Evolutionary conservation across 495 filamentous ascomycete genomes (phyloP).

Genomic region (Neurospora sublineolata): DNA sequence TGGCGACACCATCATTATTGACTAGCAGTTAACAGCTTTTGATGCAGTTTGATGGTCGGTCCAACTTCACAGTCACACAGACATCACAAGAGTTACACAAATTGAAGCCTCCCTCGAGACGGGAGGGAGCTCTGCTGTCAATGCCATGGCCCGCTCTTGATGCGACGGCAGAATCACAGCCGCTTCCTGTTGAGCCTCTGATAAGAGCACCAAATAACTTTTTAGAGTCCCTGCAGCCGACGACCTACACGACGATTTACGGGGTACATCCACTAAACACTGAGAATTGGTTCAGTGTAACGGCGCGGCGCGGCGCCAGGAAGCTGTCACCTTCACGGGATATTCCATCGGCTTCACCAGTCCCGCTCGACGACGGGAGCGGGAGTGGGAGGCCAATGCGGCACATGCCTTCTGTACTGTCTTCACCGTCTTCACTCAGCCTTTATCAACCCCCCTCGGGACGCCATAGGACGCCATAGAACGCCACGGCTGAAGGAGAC

Average conservation of each 20-base stretch:
- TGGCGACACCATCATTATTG: not conserved
- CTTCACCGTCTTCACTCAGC: not conserved
- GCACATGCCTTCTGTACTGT: not conserved
- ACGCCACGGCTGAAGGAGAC: constrained; percentile 14
- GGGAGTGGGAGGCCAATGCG: not conserved
- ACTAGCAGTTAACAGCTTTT: not conserved
- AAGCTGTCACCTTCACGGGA: not conserved
- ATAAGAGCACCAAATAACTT: not conserved
- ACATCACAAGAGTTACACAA: constrained; percentile 2
- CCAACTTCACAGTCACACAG: constrained; percentile 2
- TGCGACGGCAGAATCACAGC: not conserved
- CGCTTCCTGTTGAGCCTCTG: not conserved
- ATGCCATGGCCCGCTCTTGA: not conserved
- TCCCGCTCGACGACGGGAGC: not conserved
- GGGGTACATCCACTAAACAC: not conserved
- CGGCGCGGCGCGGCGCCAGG: not conserved
- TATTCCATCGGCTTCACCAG: not conserved
- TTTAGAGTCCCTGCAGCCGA: not conserved
- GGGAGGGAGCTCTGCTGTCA: not conserved
- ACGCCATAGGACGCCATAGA: not conserved
- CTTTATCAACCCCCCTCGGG: not conserved
- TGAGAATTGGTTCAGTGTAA: not conserved
- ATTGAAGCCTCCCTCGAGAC: not conserved
- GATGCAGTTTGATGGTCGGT: constrained; percentile 2
- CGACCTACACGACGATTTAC: not conserved